Evolutionary conservation across 1,284 basidiomycete species (phyloP), one percentile per base, ranked within the genome.

Genomic region (Volvariella volvacea): DNA sequence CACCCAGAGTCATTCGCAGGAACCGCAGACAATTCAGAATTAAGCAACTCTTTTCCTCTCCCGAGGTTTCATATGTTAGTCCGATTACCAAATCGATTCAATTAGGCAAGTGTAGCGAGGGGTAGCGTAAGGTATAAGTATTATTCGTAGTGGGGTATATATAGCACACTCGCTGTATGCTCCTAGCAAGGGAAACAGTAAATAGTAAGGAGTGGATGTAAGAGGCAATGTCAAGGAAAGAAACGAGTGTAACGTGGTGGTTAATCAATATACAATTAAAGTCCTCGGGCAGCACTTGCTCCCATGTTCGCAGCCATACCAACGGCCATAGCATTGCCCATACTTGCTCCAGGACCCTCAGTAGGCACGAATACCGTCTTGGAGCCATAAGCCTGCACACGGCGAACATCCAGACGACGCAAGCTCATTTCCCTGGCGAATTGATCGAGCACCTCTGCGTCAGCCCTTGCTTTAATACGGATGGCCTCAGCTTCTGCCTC

Each of bases 391-490:
- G 86, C 84, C 41, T 64, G 55, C 21, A 88, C 68, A 41, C 78
- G 71, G 31, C 65, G 54, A 22, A 89, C 73, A 45, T 89, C 87
- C 48, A 81, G 64, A 39, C 86, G 66, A 34, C 78, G 67, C 47
- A 84, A 55, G 57, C 76, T 74, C 83, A 88, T 88, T 64, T 88
- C 83, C 38, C 80, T 73, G 4, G 86, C 85, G 56, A 84, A 89
- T 42, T 66, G 61, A 53, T 88, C 80, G 16, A 63, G 51, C 19
- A 88, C 79, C 30, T 68, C 62, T 8, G 70, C 62, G 50, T 87
- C 83, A 2, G 83, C 84, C 3, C 63, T 50, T 0, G 85, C 79
- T 53, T 78, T 84, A 52, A 78, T 71, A 22, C 74, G 73, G 39
- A 80, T 67, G 1, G 86, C 83, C 50, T 77, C 74, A 1, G 86